A percentile compares a stretch with the other conserved stretches of the same genome.
These are phyloP conservation scores for Neopestalotiopsis sp. DNA, from an alignment of 2,329 filamentous ascomycete genomes.

Conservation along the genomic window DNA sequence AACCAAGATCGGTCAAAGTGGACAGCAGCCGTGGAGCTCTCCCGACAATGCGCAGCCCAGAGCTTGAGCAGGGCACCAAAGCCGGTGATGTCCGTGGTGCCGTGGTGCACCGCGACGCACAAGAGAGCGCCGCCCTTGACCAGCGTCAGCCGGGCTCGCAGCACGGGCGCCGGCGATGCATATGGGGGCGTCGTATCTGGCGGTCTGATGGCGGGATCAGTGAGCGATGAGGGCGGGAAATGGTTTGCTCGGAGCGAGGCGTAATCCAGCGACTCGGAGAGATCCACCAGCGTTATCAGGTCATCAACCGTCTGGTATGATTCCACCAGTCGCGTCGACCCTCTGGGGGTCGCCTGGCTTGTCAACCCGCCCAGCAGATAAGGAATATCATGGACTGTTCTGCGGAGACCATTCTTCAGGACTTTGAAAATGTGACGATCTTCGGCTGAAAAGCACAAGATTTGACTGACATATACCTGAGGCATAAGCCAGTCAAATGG, in stretches of 20 bases:
- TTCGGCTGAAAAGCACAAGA: constrained; percentile 33
- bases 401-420: constrained; percentile 26
- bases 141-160: constrained; percentile 29
- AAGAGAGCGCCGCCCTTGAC: constrained; percentile 32
- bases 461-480: constrained; percentile 33
- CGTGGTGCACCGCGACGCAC: constrained; percentile 34
- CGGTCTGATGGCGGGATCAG: constrained; percentile 24
- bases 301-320: constrained; percentile 27
- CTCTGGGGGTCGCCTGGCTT: constrained; percentile 17
- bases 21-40: constrained; percentile 20
- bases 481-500: constrained; percentile 37
- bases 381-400: constrained; percentile 29
- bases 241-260: constrained; percentile 24
- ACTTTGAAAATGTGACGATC: constrained; percentile 13
- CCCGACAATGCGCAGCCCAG: constrained; percentile 35
- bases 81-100: constrained; percentile 36
- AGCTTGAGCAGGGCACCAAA: constrained; percentile 33
- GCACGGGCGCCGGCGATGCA: constrained; percentile 29
- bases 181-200: constrained; percentile 27
- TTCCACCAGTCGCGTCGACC: constrained; percentile 24
- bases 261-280: constrained; percentile 30
- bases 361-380: constrained; percentile 32
- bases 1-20: constrained; percentile 30
- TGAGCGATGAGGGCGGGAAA: constrained; percentile 32
- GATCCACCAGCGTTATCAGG: constrained; percentile 29